phyloP scores from a whole-genome alignment of 2,329 filamentous ascomycete genomes.

The Keithomyces neogunnii region DNA sequence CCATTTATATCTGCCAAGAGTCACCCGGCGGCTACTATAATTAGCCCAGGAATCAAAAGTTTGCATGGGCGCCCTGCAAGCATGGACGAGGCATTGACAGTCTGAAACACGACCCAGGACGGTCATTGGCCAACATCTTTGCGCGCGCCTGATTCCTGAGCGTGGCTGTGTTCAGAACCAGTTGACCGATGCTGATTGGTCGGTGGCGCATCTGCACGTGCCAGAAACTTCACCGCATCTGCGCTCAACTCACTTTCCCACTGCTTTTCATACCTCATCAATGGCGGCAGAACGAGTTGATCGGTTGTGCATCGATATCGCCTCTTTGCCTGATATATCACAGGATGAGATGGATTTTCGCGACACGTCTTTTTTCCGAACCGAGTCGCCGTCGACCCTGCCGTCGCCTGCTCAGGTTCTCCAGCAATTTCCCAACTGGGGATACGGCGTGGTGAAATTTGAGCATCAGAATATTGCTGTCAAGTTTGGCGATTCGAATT shows the following conservation, averaged over 20 bases:
- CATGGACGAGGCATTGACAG: too few relatives aligned
- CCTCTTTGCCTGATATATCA: not conserved
- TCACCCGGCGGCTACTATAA: too few relatives aligned
- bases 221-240: too few relatives aligned
- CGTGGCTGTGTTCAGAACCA: too few relatives aligned
- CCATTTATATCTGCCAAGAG: too few relatives aligned
- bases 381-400: not conserved
- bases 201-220: too few relatives aligned
- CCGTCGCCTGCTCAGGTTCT: not conserved
- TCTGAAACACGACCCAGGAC: too few relatives aligned
- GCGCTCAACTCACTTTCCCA: not conserved
- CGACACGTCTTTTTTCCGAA: conserved; percentile 2
- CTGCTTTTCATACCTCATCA: not conserved
- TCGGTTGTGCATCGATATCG: not conserved
- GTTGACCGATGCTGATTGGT: too few relatives aligned
- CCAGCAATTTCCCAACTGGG: not conserved
- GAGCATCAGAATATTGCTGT: not conserved
- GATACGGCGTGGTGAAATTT: not conserved
- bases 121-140: too few relatives aligned
- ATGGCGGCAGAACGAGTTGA: not conserved
- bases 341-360: not conserved
- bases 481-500: not conserved
- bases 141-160: too few relatives aligned
- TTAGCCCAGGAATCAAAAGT: too few relatives aligned
- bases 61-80: too few relatives aligned